A percentile compares a stretch with the other conserved stretches of the same genome.
These are phyloP conservation scores for Monilinia vaccinii-corymbosi DNA, from an alignment of 2,329 filamentous ascomycete species.

Conservation along the genomic window DNA sequence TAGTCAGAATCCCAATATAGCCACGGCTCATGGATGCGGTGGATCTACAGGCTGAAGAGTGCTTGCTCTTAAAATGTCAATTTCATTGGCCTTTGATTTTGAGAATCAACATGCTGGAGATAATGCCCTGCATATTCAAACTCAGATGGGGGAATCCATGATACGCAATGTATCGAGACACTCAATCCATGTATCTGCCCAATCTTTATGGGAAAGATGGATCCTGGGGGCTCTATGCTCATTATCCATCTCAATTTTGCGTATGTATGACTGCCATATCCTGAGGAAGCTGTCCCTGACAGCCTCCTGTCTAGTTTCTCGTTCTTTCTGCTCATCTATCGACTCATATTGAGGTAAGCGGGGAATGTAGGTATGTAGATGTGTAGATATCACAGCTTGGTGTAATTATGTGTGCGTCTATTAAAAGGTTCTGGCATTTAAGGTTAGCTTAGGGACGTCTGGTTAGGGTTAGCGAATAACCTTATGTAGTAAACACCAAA, in stretches of 20 bases:
- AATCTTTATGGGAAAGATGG: background rate
- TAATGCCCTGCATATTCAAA: background rate
- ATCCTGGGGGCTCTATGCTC: background rate
- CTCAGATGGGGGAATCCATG: background rate
- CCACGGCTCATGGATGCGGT: background rate
- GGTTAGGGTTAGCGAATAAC: too few relatives aligned
- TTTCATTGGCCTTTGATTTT: background rate
- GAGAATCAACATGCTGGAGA: background rate
- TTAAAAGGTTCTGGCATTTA: too few relatives aligned
- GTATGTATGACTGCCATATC: background rate
- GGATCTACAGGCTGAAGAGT: background rate
- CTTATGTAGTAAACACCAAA: too few relatives aligned
- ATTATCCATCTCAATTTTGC: background rate
- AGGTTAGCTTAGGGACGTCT: too few relatives aligned
- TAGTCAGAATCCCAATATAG: too few relatives aligned
- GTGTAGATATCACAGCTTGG: background rate
- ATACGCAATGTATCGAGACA: background rate
- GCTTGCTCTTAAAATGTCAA: background rate
- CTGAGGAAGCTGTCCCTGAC: background rate
- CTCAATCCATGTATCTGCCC: background rate
- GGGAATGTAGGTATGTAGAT: background rate
- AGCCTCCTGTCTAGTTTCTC: background rate
- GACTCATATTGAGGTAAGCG: too few relatives aligned
- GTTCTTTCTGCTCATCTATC: background rate
- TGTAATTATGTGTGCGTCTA: too few relatives aligned